Evolutionary conservation across 2,329 filamentous ascomycete species (phyloP), one percentile per base, ranked within the genome.

Genomic region (Aspergillus hortae): DNA sequence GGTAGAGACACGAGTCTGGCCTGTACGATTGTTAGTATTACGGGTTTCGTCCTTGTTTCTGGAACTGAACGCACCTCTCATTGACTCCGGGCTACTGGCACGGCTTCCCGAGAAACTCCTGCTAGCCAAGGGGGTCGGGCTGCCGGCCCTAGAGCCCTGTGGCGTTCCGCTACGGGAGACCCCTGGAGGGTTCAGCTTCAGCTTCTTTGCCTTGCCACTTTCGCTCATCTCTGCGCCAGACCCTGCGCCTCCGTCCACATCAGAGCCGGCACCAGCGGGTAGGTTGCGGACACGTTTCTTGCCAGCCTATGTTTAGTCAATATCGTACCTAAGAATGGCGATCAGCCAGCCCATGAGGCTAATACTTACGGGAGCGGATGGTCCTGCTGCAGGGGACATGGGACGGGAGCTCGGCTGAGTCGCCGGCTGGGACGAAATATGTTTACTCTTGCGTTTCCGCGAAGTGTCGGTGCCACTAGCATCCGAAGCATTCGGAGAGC

Each of bases 401-500:
- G 58, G 92, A 81, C 72, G 88, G 84, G 69, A 75, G 9, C 55
- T 62, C 17, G 71, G 67, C 52, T 71, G 68, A 25, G 67, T 59
- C 12, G 62, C 58, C 19, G 63, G 53, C 44, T 69, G 69, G n/a
- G 65, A 57, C 4, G 63, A 52, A 10, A 59, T 57, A 56, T 83
- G 80, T 67, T 87, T 88, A 74, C 87, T 89, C 66, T 88, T 83
- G 67, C 81, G 83, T 75, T 89, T 91, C 59, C 88, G 87, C 21
- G 86, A 84, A 0, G 89, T 92, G 68, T 97, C 92, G 61, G 92
- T 95, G 48, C 90, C 92, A 67, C 90, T 95, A 9, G 90, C 90
- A 67, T 97, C 92, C 2, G 91, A 96, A 30, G 89, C 80, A 58
- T 92, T 88, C 3, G 92, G 90, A 14, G 91, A 96, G 15, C 91